Percentiles rank a stretch among this genome's conserved stretches.
These are phyloP conservation scores for Verticillium nonalfalfae DNA, from an alignment of 2,329 filamentous ascomycete genomes.

Conservation along the genomic window DNA sequence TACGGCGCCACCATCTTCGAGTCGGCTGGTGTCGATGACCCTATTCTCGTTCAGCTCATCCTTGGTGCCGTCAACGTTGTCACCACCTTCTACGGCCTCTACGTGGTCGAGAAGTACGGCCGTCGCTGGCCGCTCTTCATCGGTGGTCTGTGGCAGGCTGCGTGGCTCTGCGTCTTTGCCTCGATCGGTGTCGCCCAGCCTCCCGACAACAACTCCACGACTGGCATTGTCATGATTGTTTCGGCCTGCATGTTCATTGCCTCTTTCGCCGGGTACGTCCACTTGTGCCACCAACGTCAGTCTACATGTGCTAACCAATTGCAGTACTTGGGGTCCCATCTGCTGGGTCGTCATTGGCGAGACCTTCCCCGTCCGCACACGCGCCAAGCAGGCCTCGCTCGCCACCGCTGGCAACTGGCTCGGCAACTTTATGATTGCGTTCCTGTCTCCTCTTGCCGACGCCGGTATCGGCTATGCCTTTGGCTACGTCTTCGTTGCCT, in stretches of 20 bases:
- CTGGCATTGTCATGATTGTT: conserved; percentile 64
- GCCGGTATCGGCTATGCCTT: conserved; percentile 54
- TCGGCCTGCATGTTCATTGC: conserved; percentile 70
- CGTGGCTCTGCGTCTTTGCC: conserved; percentile 60
- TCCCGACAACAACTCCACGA: conserved; percentile 33
- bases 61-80: conserved; percentile 61
- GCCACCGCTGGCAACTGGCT: conserved; percentile 50
- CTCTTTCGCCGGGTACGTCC: conserved; percentile 49
- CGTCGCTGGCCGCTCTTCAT: conserved; percentile 62
- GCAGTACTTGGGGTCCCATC: conserved; percentile 60
- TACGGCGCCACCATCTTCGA: conserved; percentile 64
- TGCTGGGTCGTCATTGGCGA: conserved; percentile 64
- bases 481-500: conserved; percentile 60
- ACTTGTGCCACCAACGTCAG: not conserved
- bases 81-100: conserved; percentile 61
- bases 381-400: conserved; percentile 48
- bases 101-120: conserved; percentile 61
- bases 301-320: not conserved
- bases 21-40: conserved; percentile 59
- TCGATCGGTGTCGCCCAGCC: conserved; percentile 42
- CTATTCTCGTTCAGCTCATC: conserved; percentile 62
- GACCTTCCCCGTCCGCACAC: conserved; percentile 53
- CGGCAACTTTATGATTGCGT: conserved; percentile 61
- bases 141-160: conserved; percentile 62
- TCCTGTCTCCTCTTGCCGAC: conserved; percentile 63